These are phyloP conservation scores for Leccinum angustisporum DNA, from an alignment of 1,284 basidiomycete genomes.

Conservation along the genomic window DNA sequence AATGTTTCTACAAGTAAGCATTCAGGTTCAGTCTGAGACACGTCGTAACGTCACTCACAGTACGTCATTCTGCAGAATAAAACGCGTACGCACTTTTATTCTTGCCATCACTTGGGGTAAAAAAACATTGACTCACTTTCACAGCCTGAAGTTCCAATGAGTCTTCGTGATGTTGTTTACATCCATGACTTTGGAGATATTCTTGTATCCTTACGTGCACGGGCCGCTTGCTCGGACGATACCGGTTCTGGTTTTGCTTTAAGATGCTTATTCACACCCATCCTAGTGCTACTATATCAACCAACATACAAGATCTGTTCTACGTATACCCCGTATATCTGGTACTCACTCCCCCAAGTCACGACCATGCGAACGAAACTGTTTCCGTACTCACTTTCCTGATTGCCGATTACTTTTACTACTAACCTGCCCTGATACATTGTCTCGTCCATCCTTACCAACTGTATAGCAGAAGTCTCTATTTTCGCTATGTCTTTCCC, in stretches of 20 bases:
- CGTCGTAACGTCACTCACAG: slow-evolving; percentile 12
- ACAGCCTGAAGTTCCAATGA: slow-evolving; percentile 85
- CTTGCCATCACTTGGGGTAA: neutral
- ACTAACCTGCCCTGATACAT: slow-evolving; percentile 39
- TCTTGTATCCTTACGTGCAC: slow-evolving; percentile 76
- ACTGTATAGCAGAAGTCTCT: slow-evolving; percentile 72
- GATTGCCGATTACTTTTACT: slow-evolving; percentile 34
- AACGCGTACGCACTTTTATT: slow-evolving; percentile 65
- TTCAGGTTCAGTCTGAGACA: neutral
- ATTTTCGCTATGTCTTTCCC: slow-evolving; percentile 25
- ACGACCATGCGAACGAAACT: slow-evolving; percentile 45
- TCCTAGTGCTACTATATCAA: slow-evolving; percentile 46
- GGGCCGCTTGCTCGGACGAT: slow-evolving; percentile 24
- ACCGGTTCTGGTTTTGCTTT: slow-evolving; percentile 19
- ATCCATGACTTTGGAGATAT: slow-evolving; percentile 34
- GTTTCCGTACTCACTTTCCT: slow-evolving; percentile 61
- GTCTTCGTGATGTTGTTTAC: slow-evolving; percentile 83
- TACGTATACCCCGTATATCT: slow-evolving; percentile 61
- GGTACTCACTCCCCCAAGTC: slow-evolving; percentile 28
- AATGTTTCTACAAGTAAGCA: slow-evolving; percentile 89
- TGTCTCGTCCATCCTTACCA: slow-evolving; percentile 36
- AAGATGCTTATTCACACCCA: slow-evolving; percentile 30
- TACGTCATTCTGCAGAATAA: slow-evolving; percentile 56
- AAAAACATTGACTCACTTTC: slow-evolving; percentile 17
- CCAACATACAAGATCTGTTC: slow-evolving; percentile 43